These are phyloP conservation scores for Xanthoconium separans DNA, from an alignment of 1,284 basidiomycete species.

Conservation along the genomic window DNA sequence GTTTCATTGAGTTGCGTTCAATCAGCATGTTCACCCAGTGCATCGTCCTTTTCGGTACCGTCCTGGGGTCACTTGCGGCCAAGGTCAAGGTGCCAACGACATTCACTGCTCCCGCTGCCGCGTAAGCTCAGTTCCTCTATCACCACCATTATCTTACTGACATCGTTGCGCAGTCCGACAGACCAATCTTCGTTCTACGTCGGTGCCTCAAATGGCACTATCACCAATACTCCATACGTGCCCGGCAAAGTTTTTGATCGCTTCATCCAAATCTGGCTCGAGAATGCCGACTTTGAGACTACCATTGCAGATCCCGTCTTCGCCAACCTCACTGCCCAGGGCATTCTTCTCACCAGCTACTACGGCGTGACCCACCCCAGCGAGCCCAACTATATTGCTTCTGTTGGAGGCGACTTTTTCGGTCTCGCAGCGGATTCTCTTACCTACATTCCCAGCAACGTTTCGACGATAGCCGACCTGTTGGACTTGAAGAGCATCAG, in stretches of 20 bases:
- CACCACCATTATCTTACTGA: neutral
- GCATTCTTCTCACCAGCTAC: conserved; percentile 52
- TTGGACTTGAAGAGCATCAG: conserved; percentile 58
- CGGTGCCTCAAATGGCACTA: conserved; percentile 25
- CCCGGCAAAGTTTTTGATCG: conserved; percentile 51
- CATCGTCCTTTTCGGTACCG: conserved; percentile 13
- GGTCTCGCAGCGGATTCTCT: conserved; percentile 54
- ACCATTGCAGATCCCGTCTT: conserved; percentile 43
- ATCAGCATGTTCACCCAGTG: conserved; percentile 12
- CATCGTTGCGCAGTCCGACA: conserved; percentile 22
- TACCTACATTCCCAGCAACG: conserved; percentile 36
- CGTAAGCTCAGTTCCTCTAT: conserved; percentile 13
- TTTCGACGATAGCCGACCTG: conserved; percentile 62
- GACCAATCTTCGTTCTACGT: conserved; percentile 26
- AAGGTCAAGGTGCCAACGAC: conserved; percentile 13
- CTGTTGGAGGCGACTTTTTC: conserved; percentile 57
- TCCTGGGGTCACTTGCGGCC: conserved; percentile 19
- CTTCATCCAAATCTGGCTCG: conserved; percentile 54
- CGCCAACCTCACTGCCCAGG: conserved; percentile 47
- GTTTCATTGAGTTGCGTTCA: neutral
- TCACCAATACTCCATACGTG: conserved; percentile 23
- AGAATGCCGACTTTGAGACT: conserved; percentile 52
- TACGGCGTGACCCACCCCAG: conserved; percentile 64
- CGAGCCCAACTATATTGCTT: conserved; percentile 60
- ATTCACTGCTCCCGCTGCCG: conserved; percentile 28